Evolutionary conservation across 2,329 filamentous ascomycete species (phyloP).

Genomic region (Botrytis deweyae): DNA sequence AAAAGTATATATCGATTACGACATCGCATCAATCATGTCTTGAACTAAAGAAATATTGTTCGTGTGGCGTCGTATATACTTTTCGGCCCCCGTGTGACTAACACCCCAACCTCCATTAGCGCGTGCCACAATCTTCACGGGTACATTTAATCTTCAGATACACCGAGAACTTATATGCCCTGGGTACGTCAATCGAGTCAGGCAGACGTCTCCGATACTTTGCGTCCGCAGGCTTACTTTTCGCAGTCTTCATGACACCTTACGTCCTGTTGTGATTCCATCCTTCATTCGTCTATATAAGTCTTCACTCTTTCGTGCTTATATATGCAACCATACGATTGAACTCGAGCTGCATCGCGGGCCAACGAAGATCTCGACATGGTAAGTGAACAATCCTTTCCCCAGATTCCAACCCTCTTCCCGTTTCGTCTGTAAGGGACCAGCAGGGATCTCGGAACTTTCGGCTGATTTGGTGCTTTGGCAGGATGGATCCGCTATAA

Average conservation of each 20-base stretch:
- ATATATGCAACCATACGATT: conserved; percentile 6
- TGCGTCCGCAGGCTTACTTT: background rate
- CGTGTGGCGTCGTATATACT: conserved; percentile 25
- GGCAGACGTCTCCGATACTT: conserved; percentile 16
- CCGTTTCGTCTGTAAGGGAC: conserved; percentile 12
- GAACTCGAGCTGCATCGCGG: conserved; percentile 14
- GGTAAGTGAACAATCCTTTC: conserved; percentile 8
- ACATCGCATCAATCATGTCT: conserved; percentile 17
- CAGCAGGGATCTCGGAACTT: background rate
- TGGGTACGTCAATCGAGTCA: conserved; percentile 7
- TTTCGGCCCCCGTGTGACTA: conserved; percentile 34
- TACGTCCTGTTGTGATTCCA: background rate
- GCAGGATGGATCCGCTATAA: conserved; percentile 49
- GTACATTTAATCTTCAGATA: conserved; percentile 16
- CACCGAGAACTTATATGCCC: conserved; percentile 14
- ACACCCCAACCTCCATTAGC: conserved; percentile 26
- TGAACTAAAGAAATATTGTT: background rate
- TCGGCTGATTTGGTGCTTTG: conserved; percentile 6
- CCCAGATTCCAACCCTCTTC: background rate
- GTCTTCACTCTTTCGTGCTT: conserved; percentile 17
- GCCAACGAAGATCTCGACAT: conserved; percentile 18
- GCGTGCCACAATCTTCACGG: conserved; percentile 31
- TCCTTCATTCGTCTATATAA: conserved; percentile 19
- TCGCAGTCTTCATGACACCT: conserved; percentile 14
- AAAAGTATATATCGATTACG: conserved; percentile 4